A percentile compares a stretch with the other conserved stretches of the same genome.
phyloP scores from a whole-genome alignment of 441 rosid species.

The Viola pubescens region DNA sequence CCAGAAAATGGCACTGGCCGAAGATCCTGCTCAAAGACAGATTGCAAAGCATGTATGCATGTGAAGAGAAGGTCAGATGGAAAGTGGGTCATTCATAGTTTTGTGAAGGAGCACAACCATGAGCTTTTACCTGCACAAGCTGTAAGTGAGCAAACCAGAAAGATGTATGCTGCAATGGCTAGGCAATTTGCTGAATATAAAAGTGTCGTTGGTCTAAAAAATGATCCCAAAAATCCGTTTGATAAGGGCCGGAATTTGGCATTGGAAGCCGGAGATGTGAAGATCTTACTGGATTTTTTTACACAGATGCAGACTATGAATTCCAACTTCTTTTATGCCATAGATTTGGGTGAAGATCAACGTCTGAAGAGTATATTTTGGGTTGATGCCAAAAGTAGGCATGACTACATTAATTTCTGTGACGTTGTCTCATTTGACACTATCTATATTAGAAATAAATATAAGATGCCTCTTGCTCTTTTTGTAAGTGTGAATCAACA shows the following conservation, averaged over 20 bases:
- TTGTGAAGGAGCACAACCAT: conserved; percentile 81
- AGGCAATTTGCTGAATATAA: conserved; percentile 87
- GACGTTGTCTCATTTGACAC: conserved; percentile 77
- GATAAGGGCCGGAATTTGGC: conserved; percentile 51
- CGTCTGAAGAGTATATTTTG: conserved; percentile 64
- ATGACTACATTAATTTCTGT: conserved; percentile 53
- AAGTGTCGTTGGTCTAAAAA: conserved; percentile 59
- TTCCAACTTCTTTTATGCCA: conserved; percentile 74
- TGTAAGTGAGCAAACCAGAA: conserved; percentile 83
- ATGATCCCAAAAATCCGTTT: conserved; percentile 44
- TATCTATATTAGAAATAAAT: conserved; percentile 58
- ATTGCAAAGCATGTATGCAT: conserved; percentile 94
- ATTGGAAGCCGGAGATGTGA: conserved; percentile 57
- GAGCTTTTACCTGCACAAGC: conserved; percentile 89
- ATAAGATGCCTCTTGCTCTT: conserved; percentile 73
- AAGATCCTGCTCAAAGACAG: conserved; percentile 68
- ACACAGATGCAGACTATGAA: conserved; percentile 56
- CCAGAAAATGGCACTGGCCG: conserved; percentile 70
- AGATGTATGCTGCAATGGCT: conserved; percentile 89
- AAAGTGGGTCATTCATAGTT: conserved; percentile 79
- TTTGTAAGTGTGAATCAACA: conserved; percentile 86
- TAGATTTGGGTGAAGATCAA: conserved; percentile 75
- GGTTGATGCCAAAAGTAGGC: conserved; percentile 88
- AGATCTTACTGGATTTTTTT: conserved; percentile 53
- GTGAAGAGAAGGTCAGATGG: conserved; percentile 83